Evolutionary conservation across 2,329 filamentous ascomycete genomes (phyloP).

Genomic region (Coniochaeta hoffmannii): DNA sequence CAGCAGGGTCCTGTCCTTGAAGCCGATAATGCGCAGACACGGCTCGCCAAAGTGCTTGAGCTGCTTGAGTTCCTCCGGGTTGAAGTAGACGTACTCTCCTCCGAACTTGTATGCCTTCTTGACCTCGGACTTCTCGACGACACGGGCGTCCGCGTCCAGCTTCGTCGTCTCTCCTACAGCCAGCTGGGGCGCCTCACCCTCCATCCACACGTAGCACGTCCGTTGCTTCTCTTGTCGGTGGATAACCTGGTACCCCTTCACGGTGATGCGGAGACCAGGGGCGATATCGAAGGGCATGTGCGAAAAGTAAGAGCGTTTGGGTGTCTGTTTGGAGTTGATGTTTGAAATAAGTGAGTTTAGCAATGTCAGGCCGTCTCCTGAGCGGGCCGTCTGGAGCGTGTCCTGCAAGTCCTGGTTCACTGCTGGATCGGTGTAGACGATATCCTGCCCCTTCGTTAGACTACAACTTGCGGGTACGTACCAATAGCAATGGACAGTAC

Average conservation of each 20-base stretch:
- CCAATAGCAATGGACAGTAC: slow-evolving; percentile 37
- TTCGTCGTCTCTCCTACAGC: slow-evolving; percentile 66
- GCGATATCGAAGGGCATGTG: slow-evolving; percentile 83
- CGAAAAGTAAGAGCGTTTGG: slow-evolving; percentile 79
- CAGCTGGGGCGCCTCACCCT: slow-evolving; percentile 78
- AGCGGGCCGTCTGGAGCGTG: slow-evolving; percentile 56
- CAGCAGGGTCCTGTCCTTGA: slow-evolving; percentile 71
- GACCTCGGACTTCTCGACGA: slow-evolving; percentile 73
- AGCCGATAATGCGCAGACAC: slow-evolving; percentile 82
- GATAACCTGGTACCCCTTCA: slow-evolving; percentile 87
- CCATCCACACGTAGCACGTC: slow-evolving; percentile 81
- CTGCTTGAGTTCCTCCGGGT: slow-evolving; percentile 70
- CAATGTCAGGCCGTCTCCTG: slow-evolving; percentile 68
- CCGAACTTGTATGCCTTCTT: slow-evolving; percentile 96
- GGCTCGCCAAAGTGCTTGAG: slow-evolving; percentile 77
- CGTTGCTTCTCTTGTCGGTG: slow-evolving; percentile 76
- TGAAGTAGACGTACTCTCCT: slow-evolving; percentile 81
- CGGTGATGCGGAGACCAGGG: slow-evolving; percentile 75
- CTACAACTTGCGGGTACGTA: slow-evolving; percentile 6
- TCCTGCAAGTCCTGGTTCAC: slow-evolving; percentile 59
- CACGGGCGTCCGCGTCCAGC: slow-evolving; percentile 69
- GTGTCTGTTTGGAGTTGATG: slow-evolving; percentile 82
- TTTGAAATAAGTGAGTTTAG: slow-evolving; percentile 76
- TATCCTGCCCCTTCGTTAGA: slow-evolving; percentile 50
- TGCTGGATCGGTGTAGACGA: slow-evolving; percentile 73